These are phyloP conservation scores for Malassezia pachydermatis DNA, from an alignment of 1,284 basidiomycete species.

Conservation along the genomic window DNA sequence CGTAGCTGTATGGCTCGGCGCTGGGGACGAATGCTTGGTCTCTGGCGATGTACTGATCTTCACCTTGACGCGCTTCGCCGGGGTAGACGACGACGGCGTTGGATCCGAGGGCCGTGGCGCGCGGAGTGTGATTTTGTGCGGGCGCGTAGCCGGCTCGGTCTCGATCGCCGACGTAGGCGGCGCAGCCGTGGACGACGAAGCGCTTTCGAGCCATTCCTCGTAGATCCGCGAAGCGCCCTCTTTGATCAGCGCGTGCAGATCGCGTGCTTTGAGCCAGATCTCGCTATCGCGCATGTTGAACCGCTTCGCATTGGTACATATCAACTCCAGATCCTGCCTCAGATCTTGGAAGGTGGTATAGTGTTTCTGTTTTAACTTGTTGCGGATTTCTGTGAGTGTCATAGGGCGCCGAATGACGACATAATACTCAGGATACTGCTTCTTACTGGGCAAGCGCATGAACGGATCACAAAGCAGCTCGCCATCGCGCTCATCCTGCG, in stretches of 20 bases:
- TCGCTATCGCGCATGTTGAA: slow-evolving; percentile 78
- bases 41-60: not conserved
- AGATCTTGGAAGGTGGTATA: slow-evolving; percentile 65
- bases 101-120: not conserved
- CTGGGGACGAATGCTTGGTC: not conserved
- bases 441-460: slow-evolving; percentile 63
- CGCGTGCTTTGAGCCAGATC: slow-evolving; percentile 73
- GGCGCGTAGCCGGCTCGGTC: not conserved
- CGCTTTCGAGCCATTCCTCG: slow-evolving; percentile 5
- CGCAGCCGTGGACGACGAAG: not conserved
- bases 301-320: slow-evolving; percentile 77
- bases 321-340: slow-evolving; percentile 68
- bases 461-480: slow-evolving; percentile 61
- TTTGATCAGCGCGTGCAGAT: slow-evolving; percentile 50
- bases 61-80: not conserved
- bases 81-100: too few species aligned
- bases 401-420: slow-evolving; percentile 71
- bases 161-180: not conserved
- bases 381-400: slow-evolving; percentile 67
- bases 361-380: slow-evolving; percentile 57
- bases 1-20: too few species aligned
- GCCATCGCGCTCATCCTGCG: slow-evolving; percentile 24
- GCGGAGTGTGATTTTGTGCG: slow-evolving; percentile 16
- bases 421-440: slow-evolving; percentile 84
- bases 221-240: slow-evolving; percentile 10